Evolutionary conservation across 2,329 filamentous ascomycete species (phyloP).

Genomic region (Neonectria neomacrospora): DNA sequence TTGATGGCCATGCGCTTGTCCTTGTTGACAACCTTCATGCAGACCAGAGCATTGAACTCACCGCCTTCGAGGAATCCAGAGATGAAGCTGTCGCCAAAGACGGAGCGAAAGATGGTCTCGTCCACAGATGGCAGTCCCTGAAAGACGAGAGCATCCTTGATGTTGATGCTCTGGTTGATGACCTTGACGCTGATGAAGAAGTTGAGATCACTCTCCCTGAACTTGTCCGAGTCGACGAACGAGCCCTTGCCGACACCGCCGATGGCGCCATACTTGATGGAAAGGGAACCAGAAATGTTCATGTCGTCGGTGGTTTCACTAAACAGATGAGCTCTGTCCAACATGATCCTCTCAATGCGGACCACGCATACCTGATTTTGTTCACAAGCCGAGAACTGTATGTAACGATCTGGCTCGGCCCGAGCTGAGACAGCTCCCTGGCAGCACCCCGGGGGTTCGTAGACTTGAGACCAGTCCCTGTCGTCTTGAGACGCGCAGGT

Average conservation of each 20-base stretch:
- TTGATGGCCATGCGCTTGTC: not conserved
- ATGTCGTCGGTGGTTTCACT: constrained; percentile 22
- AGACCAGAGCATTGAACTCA: constrained; percentile 10
- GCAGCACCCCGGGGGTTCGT: no score
- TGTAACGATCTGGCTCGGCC: no score
- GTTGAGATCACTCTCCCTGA: constrained; percentile 24
- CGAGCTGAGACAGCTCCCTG: no score
- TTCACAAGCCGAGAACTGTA: no score
- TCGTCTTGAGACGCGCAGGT: no score
- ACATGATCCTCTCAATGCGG: no score
- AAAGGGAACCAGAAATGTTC: not conserved
- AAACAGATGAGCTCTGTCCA: no score
- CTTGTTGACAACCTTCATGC: constrained; percentile 5
- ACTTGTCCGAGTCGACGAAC: constrained; percentile 15
- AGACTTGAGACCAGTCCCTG: no score
- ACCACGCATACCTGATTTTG: no score
- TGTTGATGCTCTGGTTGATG: constrained; percentile 6
- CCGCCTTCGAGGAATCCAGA: constrained; percentile 28
- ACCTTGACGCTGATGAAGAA: constrained; percentile 23
- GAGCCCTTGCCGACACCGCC: not conserved
- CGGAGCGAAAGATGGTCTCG: not conserved
- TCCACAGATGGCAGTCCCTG: not conserved
- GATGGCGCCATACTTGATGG: constrained; percentile 18
- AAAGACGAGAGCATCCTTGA: constrained; percentile 12
- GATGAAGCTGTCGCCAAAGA: constrained; percentile 23